Base-by-base conservation (phyloP, 208 protist species). In the Tritrichomonas musculus region DNA sequence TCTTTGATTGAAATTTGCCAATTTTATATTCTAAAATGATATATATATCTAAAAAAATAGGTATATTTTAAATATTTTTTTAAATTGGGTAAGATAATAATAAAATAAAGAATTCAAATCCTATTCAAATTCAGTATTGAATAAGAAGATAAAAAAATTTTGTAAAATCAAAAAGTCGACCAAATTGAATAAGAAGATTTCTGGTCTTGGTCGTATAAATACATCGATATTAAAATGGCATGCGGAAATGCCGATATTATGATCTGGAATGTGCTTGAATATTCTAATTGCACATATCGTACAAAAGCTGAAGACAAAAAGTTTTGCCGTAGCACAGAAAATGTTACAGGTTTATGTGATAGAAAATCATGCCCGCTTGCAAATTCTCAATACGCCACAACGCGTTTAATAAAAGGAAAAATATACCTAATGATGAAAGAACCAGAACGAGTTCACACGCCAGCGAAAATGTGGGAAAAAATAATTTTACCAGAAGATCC, bases 281-380 rank as follows among this genome's bases (percentile, higher is more conserved):
- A 53, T 36, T 20, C 33, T 14, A 88, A 88, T 60, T 88, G 77
- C 30, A 53, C n/a, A 4, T 88, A 57, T 50, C 33, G 77, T 14
- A 33, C 47, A 2, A 88, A 88, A 50, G 41, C 77, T 57, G 77
- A 88, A 33, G 27, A 20, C 47, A 41, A 53, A 20, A 88, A 47
- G n/a, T 88, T 88, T 49, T 88, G 77, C n/a, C 33, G 77, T 11
- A 47, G 41, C 44, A 20, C 44, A 60, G 77, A 88, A 44, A 88
- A 88, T 36, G 77, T 88, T 17, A 88, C 77, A 33, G 77, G 77
- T 36, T 57, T 88, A 57, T 88, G 77, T 50, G 77, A 88, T 57
- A 53, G 77, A 57, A 88, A 88, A 88, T 88, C 77, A 41, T 88
- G 77, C 30, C 22, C 77, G 41, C n/a, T 88, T 3, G 77, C 77